These are phyloP conservation scores for Juglanconis sp. DNA, from an alignment of 2,329 filamentous ascomycete species.

Conservation along the genomic window DNA sequence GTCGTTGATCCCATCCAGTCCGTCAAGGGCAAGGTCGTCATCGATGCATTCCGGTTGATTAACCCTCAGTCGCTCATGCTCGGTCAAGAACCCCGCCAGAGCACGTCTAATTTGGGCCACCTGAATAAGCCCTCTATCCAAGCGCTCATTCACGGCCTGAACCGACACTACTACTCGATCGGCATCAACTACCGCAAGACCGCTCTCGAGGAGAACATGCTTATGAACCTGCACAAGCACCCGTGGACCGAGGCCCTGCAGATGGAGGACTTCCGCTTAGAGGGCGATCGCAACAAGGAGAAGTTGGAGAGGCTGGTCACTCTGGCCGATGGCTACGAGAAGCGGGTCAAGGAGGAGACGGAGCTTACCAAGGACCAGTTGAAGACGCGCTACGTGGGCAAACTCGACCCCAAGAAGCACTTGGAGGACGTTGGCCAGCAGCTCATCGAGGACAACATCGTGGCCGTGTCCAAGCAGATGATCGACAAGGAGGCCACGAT, in stretches of 20 bases:
- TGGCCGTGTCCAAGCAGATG: conserved; percentile 97
- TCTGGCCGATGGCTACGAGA: conserved; percentile 94
- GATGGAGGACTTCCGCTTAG: conserved; percentile 91
- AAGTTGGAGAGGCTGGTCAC: conserved; percentile 82
- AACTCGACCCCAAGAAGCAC: conserved; percentile 99
- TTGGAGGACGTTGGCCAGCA: conserved; percentile 94
- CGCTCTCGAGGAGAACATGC: conserved; percentile 96
- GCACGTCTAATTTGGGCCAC: conserved; percentile 95
- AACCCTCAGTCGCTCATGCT: conserved; percentile 97
- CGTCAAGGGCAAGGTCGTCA: conserved; percentile 99
- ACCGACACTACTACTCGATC: conserved; percentile 99
- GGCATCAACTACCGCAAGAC: conserved; percentile 98
- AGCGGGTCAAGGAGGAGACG: conserved; percentile 97
- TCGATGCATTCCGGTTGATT: conserved; percentile 97
- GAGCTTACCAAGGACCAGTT: conserved; percentile 95
- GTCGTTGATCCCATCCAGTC: conserved; percentile 99
- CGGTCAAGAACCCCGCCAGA: conserved; percentile 95
- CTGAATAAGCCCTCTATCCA: conserved; percentile 99
- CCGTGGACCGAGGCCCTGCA: conserved; percentile 97
- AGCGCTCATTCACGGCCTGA: conserved; percentile 94
- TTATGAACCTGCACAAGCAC: conserved; percentile 99
- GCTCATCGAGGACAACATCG: conserved; percentile 98
- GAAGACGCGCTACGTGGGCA: conserved; percentile 98
- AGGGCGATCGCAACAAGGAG: conserved; percentile 83
- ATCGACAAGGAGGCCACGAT: conserved; percentile 98